Evolutionary conservation across 164 flowering plant species (phyloP).

Genomic region (Umbellularia californica): DNA sequence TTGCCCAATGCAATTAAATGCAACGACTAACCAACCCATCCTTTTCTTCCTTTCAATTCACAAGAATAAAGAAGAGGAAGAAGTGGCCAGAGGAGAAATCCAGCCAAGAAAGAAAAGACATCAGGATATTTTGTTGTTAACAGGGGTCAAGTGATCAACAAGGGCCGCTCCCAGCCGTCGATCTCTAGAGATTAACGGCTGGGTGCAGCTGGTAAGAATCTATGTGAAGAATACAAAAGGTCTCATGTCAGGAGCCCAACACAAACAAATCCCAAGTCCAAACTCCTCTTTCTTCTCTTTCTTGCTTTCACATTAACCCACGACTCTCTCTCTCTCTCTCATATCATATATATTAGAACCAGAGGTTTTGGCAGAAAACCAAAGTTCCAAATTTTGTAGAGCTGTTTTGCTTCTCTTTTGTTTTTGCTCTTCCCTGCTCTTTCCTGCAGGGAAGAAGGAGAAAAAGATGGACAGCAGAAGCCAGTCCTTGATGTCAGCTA

Average conservation of each 20-base stretch:
- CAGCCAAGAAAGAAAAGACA: too few species aligned
- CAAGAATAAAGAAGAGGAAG: too few species aligned
- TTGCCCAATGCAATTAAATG: too few species aligned
- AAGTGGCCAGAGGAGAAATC: too few species aligned
- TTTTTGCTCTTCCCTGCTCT: too few species aligned
- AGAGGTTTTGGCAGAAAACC: slow-evolving; percentile 21
- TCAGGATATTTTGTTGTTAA: too few species aligned
- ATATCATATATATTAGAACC: slow-evolving; percentile 7
- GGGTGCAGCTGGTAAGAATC: background rate
- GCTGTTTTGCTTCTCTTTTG: background rate
- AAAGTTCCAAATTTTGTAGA: slow-evolving; percentile 21
- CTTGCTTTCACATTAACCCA: too few species aligned
- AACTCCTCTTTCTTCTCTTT: background rate
- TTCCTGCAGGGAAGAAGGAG: background rate
- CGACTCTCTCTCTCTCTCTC: background rate
- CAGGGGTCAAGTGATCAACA: too few species aligned
- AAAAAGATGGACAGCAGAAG: slow-evolving; percentile 19
- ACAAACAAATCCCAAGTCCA: background rate
- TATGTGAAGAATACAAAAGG: background rate
- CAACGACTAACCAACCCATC: too few species aligned
- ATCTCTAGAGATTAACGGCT: slow-evolving; percentile 1
- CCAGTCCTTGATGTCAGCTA: slow-evolving; percentile 19
- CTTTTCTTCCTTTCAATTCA: too few species aligned
- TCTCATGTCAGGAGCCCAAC: background rate
- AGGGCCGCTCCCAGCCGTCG: background rate